Base-by-base conservation (phyloP, 768 basidiomycete genomes). In the Suillus plorans region DNA sequence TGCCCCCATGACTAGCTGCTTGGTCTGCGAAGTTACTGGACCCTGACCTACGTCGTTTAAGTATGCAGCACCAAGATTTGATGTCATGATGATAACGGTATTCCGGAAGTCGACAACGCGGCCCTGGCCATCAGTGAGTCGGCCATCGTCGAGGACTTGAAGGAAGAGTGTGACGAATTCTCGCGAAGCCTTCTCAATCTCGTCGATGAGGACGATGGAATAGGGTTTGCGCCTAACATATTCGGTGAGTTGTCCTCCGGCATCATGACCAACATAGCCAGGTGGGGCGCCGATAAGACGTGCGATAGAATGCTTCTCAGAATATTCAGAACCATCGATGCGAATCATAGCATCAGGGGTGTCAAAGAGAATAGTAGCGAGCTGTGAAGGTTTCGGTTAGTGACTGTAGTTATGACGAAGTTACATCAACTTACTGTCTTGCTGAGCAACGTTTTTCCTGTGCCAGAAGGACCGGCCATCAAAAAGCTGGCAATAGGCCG, bases 11-110 rank as follows among this genome's bases (percentile, higher is more conserved):
- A 98, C 95, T 59, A 90, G 76, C 41, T 83, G 73, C 65, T 81
- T 83, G 5, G 90, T 90, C 59, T 82, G 77, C 0, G 84, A 73
- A 22, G 79, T 86, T 60, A 97, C 86, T 0, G 86, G 81, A 5
- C 92, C 92, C 65, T 89, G 86, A 4, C 83, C 84, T 81, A 90
- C 84, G 58, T 93, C 92, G 63, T 90, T 86, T 56, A 94, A 81
- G 77, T 84, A 91, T 25, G 82, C 80, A 6, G 92, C 90, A 52
- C 93, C 95, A 22, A 97, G 83, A 73, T 98, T 98, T 58, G 92
- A 94, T 5, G 95, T 97, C 88, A 97, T 91, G 77, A 95, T 91
- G 74, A 97, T 94, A 72, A 97, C 92, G 1, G 94, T 93, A 74
- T 95, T 96, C 64, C 89, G 83, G 83, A 94, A 95, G 77, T 93